Conservation (phyloP, 2,329 filamentous ascomycete species). For the Fusarium anguioides region DNA sequence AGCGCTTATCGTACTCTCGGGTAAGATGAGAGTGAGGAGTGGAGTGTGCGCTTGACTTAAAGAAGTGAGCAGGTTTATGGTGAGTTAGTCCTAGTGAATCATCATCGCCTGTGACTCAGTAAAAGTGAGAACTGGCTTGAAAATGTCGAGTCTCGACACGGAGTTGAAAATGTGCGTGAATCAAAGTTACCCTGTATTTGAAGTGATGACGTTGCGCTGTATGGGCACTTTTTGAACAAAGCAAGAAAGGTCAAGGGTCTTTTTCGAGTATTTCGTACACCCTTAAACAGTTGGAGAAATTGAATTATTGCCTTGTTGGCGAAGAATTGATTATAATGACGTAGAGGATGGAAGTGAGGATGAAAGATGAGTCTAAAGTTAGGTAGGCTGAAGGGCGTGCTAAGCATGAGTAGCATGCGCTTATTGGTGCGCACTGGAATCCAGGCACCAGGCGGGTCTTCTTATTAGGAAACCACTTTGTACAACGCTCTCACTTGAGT, state of each 20-base stretch:
- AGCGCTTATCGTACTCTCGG: background rate
- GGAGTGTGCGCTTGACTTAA: background rate
- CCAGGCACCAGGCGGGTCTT: slow-evolving; percentile 27
- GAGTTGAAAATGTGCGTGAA: slow-evolving; percentile 16
- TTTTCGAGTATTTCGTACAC: background rate
- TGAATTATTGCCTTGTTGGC: background rate
- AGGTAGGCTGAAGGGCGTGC: slow-evolving; percentile 9
- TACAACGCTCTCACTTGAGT: background rate
- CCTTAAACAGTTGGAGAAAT: background rate
- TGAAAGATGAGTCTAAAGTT: slow-evolving; percentile 1
- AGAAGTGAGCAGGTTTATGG: background rate
- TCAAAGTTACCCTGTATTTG: background rate
- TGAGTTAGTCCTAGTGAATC: background rate
- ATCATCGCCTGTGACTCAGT: background rate
- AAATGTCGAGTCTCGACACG: background rate
- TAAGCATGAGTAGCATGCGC: background rate
- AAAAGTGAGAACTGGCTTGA: background rate
- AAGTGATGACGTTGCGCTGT: slow-evolving; percentile 12
- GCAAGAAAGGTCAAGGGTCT: background rate
- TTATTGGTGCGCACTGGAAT: slow-evolving; percentile 33
- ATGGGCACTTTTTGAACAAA: background rate
- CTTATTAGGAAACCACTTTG: background rate
- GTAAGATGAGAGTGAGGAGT: background rate
- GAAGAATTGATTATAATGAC: slow-evolving; percentile 23
- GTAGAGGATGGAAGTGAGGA: slow-evolving; percentile 26